Percentiles rank a stretch among this genome's conserved stretches.
Evolutionary conservation across 1,139 yeast genomes (phyloP).

Genomic region (Kodamaea ohmeri): DNA sequence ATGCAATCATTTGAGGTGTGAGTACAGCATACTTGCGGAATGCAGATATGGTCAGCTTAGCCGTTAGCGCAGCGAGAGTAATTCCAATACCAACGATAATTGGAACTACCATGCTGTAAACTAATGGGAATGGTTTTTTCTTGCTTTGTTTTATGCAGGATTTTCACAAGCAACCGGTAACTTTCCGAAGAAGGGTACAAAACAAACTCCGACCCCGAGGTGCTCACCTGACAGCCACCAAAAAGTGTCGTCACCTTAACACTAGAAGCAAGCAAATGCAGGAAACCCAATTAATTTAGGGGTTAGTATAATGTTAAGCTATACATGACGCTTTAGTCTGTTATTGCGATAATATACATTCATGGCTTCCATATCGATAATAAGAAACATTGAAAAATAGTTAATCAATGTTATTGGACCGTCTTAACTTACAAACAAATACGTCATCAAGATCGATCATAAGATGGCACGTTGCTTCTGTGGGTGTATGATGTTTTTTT

Average conservation of each 20-base stretch:
- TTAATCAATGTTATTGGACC: too few relatives aligned
- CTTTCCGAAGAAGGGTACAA: constrained; percentile 3
- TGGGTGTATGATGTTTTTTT: neutral
- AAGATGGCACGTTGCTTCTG: neutral
- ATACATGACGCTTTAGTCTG: too few relatives aligned
- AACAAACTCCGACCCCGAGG: constrained; percentile 9
- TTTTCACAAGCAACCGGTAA: neutral
- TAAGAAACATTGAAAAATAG: too few relatives aligned
- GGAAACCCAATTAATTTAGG: too few relatives aligned
- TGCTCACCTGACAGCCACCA: constrained; percentile 4
- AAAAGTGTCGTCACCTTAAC: constrained; percentile 1
- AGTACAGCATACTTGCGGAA: constrained; percentile 40
- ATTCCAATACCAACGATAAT: constrained; percentile 57
- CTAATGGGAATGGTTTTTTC: neutral
- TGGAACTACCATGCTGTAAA: constrained; percentile 44
- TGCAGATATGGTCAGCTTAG: constrained; percentile 50
- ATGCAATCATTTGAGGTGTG: constrained; percentile 56
- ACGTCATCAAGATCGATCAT: too few relatives aligned
- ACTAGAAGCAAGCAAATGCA: too few relatives aligned
- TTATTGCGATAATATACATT: too few relatives aligned
- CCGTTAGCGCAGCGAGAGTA: constrained; percentile 51
- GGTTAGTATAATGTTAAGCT: too few relatives aligned
- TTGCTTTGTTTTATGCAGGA: constrained; percentile 3
- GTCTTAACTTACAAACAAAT: too few relatives aligned
- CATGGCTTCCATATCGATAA: too few relatives aligned